Evolutionary conservation across 2,329 filamentous ascomycete genomes (phyloP).

Genomic region (Fusarium caatingaense): DNA sequence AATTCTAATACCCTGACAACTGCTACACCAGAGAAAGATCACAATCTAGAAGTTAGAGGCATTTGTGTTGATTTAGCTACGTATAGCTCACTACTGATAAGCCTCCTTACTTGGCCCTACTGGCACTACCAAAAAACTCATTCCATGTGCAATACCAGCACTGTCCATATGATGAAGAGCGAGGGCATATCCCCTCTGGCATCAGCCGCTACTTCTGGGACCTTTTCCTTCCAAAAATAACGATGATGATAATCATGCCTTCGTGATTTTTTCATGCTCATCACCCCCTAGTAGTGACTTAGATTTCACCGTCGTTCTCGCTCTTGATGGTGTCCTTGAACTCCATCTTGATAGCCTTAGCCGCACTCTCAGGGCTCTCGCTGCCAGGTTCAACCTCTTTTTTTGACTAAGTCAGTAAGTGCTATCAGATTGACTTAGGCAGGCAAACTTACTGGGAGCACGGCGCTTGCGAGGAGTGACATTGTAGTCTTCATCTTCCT

Average conservation of each 20-base stretch:
- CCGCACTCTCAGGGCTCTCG: conserved; percentile 22
- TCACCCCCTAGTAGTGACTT: not conserved
- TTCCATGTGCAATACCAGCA: conserved; percentile 2
- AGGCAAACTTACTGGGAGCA: conserved; percentile 18
- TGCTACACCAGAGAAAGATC: not conserved
- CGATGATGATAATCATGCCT: not conserved
- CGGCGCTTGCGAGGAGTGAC: conserved; percentile 36
- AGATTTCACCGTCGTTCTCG: conserved; percentile 1
- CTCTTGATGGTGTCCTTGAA: conserved; percentile 33
- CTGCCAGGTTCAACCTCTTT: not conserved
- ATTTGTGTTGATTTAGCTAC: not conserved
- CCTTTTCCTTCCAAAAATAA: not conserved
- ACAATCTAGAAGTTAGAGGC: not conserved
- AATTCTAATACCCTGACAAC: too few relatives aligned
- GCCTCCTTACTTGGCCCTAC: not conserved
- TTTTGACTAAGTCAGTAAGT: conserved; percentile 5
- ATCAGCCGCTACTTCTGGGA: not conserved
- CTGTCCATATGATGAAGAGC: not conserved
- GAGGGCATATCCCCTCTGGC: not conserved
- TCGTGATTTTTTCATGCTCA: too few relatives aligned
- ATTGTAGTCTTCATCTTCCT: conserved; percentile 4
- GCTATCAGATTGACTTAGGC: not conserved
- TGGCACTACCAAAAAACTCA: conserved; percentile 16
- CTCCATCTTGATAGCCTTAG: conserved; percentile 35
- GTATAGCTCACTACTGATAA: not conserved